Base-by-base conservation (phyloP, 805 yeast genomes). In the Naumovozyma baii region DNA sequence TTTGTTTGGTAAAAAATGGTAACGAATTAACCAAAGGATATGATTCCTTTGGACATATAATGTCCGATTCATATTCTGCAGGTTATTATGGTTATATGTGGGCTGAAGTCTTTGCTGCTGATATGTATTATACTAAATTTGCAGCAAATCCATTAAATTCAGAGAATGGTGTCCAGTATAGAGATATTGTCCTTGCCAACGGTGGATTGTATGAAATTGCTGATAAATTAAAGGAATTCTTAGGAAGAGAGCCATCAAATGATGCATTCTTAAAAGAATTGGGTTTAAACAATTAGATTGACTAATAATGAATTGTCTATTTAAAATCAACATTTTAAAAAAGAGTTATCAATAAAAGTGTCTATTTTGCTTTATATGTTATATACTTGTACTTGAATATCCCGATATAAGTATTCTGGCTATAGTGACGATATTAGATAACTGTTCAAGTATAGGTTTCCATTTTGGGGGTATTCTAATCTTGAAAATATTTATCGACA, bases 31-130 rank as follows among this genome's bases (percentile, higher is more conserved):
- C 80, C n/a, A 74, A 70, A 43, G 92, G 92, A 3, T 83, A 74
- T 53, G 77, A 80, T 25, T 77, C 86, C 0, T 84, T 84, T 57
- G 85, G 84, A 2, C 95, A 85, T 55, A 70, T 74, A 40, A 74
- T 83, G 57, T 74, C 80, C 67, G 86, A 86, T 30, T 90, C 94
- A 14, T 85, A 85, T 59, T 90, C 83, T 39, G 78, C 88, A 9
- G 87, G 88, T 3, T 85, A 85, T 62, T 85, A 85, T 51, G 94
- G 94, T 2, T 85, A 85, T 59, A 62, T 84, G 64, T 85, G 86
- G 79, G 82, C 94, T 2, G 79, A 78, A 52, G 94, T 83, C 13
- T 85, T 79, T 66, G 92, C 94, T 1, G 74, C 84, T 5, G 95
- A 85, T 59, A 82, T 85, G 55, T 85, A 73, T 64, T 77, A 82